These are phyloP conservation scores for Penicillium corylophilum DNA, from an alignment of 2,329 filamentous ascomycete species.

Conservation along the genomic window DNA sequence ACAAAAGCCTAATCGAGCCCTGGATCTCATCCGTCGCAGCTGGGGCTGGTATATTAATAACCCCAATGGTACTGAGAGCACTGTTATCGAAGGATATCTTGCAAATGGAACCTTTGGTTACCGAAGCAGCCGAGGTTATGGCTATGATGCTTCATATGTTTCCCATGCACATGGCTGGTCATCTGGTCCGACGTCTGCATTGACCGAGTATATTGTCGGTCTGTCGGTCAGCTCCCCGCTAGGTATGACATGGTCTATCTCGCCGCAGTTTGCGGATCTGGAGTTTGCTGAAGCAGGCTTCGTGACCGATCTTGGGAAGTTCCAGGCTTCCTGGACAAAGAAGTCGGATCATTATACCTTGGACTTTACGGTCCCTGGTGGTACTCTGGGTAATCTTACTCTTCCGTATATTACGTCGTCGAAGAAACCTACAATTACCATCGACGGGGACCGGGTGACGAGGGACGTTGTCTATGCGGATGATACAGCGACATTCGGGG, in stretches of 20 bases:
- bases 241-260: slow-evolving; percentile 46
- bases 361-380: slow-evolving; percentile 21
- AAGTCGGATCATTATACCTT: slow-evolving; percentile 17
- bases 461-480: slow-evolving; percentile 19
- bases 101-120: slow-evolving; percentile 59
- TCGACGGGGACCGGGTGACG: slow-evolving; percentile 22
- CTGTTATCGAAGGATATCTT: slow-evolving; percentile 60
- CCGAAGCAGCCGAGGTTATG: slow-evolving; percentile 53
- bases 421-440: slow-evolving; percentile 25
- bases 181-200: slow-evolving; percentile 42
- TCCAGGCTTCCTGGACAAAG: slow-evolving; percentile 28
- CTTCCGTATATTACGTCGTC: slow-evolving; percentile 21
- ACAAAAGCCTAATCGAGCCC: slow-evolving; percentile 50
- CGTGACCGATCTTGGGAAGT: slow-evolving; percentile 46
- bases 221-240: slow-evolving; percentile 41
- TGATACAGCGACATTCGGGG: slow-evolving; percentile 19
- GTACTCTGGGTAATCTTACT: slow-evolving; percentile 22
- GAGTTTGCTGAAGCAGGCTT: slow-evolving; percentile 47
- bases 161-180: slow-evolving; percentile 48
- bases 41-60: slow-evolving; percentile 64
- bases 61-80: slow-evolving; percentile 58
- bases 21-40: slow-evolving; percentile 55
- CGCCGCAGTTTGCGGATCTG: slow-evolving; percentile 47
- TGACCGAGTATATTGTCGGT: slow-evolving; percentile 49
- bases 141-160: slow-evolving; percentile 46